Base-by-base conservation (phyloP, 2,329 filamentous ascomycete species). In the Cadophora sp. region DNA sequence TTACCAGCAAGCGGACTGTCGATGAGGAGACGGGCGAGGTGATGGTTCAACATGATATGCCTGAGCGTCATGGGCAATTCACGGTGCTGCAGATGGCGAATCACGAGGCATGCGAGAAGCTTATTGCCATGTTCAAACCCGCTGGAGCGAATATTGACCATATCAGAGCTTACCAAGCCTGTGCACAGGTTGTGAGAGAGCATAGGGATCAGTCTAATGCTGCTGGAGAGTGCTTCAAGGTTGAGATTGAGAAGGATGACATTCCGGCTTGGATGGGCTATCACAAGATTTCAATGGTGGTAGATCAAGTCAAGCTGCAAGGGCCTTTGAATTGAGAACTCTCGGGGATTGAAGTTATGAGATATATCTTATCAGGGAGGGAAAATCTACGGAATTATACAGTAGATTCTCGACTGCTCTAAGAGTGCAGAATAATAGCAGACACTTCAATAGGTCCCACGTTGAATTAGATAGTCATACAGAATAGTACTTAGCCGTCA, bases 41-140 rank as follows among this genome's bases (percentile, higher is more conserved):
- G 16, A 24, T 12, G 11, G 9, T 62, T 1, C 60, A 62, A 4
- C 27, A 37, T 6, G 27, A 26, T 27, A 40, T 16, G 16, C 46
- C 60, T 3, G 27, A 37, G 27, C 43, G 43, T 19, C 27, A 37
- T 16, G 24, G 27, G 16, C 34, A 29, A 4, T 71, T 56, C 55
- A 27, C 61, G 1, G 64, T 51, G 19, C 37, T 70, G 4, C 61
- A 71, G 22, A 65, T 74, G 63, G 73, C 72, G 1, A 74, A 74
- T 22, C 64, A 71, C 51, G 69, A 65, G 26, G 73, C 73, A 6
- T 66, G 40, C 14, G 65, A 69, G 14, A 60, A 66, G 12, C 9
- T 72, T 2, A n/a, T 68, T 16, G 22, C 26, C 4, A 19, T 62
- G 6, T 59, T 59, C 31, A 40, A 22, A 27, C 56, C 56, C 1